Evolutionary conservation across 1,284 basidiomycete genomes (phyloP).

Genomic region (Porogramme epimiltina): DNA sequence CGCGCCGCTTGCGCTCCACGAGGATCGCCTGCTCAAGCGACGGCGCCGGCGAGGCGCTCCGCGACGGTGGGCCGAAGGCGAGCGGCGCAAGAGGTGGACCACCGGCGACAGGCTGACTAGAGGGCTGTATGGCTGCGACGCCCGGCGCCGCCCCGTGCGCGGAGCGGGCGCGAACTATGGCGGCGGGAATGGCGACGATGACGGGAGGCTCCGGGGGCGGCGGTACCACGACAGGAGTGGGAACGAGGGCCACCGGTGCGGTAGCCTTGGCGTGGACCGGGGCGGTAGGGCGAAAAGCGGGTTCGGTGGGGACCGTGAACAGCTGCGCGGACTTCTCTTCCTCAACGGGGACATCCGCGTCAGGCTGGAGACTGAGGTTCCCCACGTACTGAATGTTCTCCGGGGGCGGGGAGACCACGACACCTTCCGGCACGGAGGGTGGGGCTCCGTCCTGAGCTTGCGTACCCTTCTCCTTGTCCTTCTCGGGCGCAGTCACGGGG

Average conservation of each 20-base stretch:
- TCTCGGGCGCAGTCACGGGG: constrained; percentile 11
- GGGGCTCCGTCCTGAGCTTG: background rate
- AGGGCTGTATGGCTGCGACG: background rate
- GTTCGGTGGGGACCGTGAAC: background rate
- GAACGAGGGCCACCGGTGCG: background rate
- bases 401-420: constrained; percentile 3
- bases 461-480: constrained; percentile 11
- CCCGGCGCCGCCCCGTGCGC: background rate
- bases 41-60: constrained; percentile 47
- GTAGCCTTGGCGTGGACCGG: too few species aligned
- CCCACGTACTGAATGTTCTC: too few species aligned
- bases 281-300: background rate
- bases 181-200: constrained; percentile 1
- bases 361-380: too few species aligned
- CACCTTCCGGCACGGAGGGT: constrained; percentile 17
- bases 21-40: constrained; percentile 62
- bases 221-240: background rate
- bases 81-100: constrained; percentile 15
- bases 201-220: constrained; percentile 1
- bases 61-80: constrained; percentile 27
- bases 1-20: constrained; percentile 55
- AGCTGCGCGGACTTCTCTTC: too few species aligned
- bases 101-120: constrained; percentile 9
- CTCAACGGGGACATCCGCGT: background rate
- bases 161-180: constrained; percentile 12